A percentile compares a stretch with the other conserved stretches of the same genome.
Conservation (phyloP, 2,329 filamentous ascomycete genomes). For the Claviceps spartinae region DNA sequence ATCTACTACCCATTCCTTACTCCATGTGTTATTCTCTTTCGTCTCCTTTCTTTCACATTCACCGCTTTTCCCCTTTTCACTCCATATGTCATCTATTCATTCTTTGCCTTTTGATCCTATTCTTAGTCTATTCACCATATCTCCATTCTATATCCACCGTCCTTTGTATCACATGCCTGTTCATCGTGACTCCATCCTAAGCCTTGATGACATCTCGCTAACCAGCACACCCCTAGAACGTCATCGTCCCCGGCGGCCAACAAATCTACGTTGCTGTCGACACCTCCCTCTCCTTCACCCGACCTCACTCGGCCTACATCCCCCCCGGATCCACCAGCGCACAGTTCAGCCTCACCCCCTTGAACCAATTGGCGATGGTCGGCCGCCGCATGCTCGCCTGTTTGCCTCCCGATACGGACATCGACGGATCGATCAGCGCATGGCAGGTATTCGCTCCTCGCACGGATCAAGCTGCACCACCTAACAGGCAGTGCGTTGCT, state of each 20-base stretch:
- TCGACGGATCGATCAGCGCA: not conserved
- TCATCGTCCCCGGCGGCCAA: not conserved
- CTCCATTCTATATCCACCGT: too few species aligned
- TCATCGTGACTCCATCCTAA: too few species aligned
- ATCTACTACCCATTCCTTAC: too few species aligned
- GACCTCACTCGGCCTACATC: not conserved
- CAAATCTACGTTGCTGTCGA: not conserved
- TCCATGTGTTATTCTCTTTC: too few species aligned
- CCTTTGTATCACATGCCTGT: too few species aligned
- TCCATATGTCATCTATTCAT: too few species aligned
- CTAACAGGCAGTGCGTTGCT: not conserved
- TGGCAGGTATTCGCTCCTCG: not conserved
- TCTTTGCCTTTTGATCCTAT: too few species aligned
- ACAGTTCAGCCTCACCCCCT: not conserved
- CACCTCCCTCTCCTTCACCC: not conserved
- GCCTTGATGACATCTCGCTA: too few species aligned
- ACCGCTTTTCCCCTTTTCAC: not conserved
- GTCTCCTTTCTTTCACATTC: too few species aligned
- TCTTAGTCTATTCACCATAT: too few species aligned
- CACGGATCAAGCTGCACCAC: too few species aligned
- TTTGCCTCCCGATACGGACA: too few species aligned
- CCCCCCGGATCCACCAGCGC: not conserved
- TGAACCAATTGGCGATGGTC: not conserved
- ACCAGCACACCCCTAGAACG: constrained; percentile 9
- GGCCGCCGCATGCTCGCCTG: not conserved